Base-by-base conservation (phyloP, 495 filamentous ascomycete genomes). In the Talaromyces trachyspermus region DNA sequence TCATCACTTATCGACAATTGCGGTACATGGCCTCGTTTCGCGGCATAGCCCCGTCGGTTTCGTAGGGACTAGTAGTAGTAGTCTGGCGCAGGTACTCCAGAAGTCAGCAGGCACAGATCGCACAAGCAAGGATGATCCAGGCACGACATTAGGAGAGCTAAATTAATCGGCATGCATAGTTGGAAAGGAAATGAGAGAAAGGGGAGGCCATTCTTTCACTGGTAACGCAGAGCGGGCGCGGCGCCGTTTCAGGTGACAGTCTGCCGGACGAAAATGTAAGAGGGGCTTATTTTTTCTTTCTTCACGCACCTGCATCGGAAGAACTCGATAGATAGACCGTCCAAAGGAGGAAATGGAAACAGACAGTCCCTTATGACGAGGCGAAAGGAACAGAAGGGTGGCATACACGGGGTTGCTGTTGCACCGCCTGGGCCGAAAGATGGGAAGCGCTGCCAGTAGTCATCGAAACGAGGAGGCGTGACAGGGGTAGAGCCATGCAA, bases 1-100 rank as follows among this genome's bases (percentile, higher is more conserved):
- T 84, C 79, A 57, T 87, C 84, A 65, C 83, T 84, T 55, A 87
- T 86, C 49, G 83, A 86, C 49, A 85, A 63, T 51, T 83, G 74
- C 49, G 83, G 71, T 38, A 64, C 70, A 69, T 86, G 83, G 51
- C 80, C 83, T 66, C 76, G 70, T 48, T 77, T 67, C 44, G 68
- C 65, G 56, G 75, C 62, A 58, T 74, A 70, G 61, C 68, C 66
- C 68, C 71, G 54, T 72, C 67, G 61, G 72, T 66, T 61, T 77
- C 76, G 59, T 70, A 66, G 61, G 70, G 58, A 56, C 67, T 70
- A 48, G 68, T 66, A 60, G 68, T 66, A 60, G 77, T 67, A 69
- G 77, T 69, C 77, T 80, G 59, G 8, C 26, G 29, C 19, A 26
- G 29, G 49, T 46, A 25, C 30, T 38, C 40, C 37, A 33, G 24